A percentile compares a stretch with the other conserved stretches of the same genome.
phyloP scores from a whole-genome alignment of 176 grass and related monocot species.

The Olyra latifolia region DNA sequence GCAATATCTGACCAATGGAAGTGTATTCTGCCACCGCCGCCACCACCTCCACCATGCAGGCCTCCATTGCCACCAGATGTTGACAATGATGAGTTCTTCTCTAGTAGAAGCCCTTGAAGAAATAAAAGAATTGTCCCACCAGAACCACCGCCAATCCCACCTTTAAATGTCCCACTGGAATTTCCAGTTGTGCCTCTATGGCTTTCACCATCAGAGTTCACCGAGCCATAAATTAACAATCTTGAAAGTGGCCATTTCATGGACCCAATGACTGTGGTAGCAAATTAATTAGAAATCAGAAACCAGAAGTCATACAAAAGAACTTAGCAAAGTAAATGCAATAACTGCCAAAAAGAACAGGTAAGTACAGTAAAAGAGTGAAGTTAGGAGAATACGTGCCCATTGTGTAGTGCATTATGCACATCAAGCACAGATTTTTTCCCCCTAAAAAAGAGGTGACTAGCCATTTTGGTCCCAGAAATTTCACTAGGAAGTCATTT shows the following conservation, averaged over 20 bases:
- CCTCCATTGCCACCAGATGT: conserved; percentile 80
- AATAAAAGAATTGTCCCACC: conserved; percentile 94
- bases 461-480: no score
- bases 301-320: conserved; percentile 7
- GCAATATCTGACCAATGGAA: conserved; percentile 97
- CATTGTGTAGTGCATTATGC: conserved; percentile 8
- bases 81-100: conserved; percentile 80
- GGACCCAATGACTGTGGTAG: conserved; percentile 78
- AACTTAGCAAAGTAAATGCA: conserved; percentile 19
- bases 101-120: conserved; percentile 70
- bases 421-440: neutral
- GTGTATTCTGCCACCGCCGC: conserved; percentile 89
- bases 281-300: conserved; percentile 21
- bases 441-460: no score
- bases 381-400: neutral
- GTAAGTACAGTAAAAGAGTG: neutral
- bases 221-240: conserved; percentile 66
- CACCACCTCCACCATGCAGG: conserved; percentile 74
- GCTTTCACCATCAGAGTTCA: conserved; percentile 79
- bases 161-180: conserved; percentile 64
- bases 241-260: conserved; percentile 94
- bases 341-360: conserved; percentile 17
- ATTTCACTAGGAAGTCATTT: no score
- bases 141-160: conserved; percentile 87
- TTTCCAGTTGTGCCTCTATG: conserved; percentile 33